A percentile compares a stretch with the other conserved stretches of the same genome.
Conservation (phyloP, 129 eudicot species). For the Scalesia atractyloides region DNA sequence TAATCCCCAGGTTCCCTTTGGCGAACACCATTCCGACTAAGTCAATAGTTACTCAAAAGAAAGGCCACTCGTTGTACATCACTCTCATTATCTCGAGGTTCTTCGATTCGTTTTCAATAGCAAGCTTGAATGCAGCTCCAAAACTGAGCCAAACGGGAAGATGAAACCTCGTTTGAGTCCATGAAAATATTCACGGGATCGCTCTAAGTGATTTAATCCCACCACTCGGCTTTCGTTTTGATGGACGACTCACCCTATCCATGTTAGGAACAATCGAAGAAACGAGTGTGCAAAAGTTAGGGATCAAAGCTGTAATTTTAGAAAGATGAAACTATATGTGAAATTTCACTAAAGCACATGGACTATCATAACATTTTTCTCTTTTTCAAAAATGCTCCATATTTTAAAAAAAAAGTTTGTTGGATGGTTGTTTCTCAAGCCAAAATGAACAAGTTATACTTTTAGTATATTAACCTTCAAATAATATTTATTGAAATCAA, state of each 20-base stretch:
- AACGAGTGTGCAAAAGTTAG: no score
- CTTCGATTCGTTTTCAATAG: slow-evolving; percentile 53
- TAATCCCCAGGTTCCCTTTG: slow-evolving; percentile 80
- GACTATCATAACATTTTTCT: no score
- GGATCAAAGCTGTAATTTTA: no score
- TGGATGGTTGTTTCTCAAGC: no score
- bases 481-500: no score
- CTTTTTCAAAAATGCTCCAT: no score
- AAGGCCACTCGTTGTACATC: slow-evolving; percentile 79
- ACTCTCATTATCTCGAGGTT: slow-evolving; percentile 64
- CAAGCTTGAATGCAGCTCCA: slow-evolving; percentile 68
- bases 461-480: no score
- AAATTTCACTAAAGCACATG: no score
- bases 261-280: no score
- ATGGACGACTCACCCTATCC: slow-evolving; percentile 51
- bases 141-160: slow-evolving; percentile 88
- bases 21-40: slow-evolving; percentile 84
- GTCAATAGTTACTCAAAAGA: slow-evolving; percentile 83
- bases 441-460: no score
- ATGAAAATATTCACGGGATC: slow-evolving; percentile 84
- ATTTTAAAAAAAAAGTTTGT: no score
- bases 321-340: no score
- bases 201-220: slow-evolving; percentile 88
- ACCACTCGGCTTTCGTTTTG: slow-evolving; percentile 80
- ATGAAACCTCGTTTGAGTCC: slow-evolving; percentile 84